Percentiles rank a stretch among this genome's conserved stretches.
These are phyloP conservation scores for Erysimum cheiranthoides DNA, from an alignment of 345 rosid genomes.

Conservation along the genomic window DNA sequence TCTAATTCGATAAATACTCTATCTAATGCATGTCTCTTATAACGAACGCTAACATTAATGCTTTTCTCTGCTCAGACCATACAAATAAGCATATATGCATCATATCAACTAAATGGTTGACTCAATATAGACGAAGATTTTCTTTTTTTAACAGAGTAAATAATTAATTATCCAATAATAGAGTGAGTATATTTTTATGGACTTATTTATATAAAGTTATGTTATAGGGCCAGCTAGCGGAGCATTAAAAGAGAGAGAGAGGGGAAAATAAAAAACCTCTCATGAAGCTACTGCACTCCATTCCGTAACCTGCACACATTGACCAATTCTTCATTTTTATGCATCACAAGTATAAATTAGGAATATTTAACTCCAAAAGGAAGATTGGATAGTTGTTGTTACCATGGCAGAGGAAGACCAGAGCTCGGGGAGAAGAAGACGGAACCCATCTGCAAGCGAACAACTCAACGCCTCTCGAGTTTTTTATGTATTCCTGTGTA, in stretches of 20 bases:
- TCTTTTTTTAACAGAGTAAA: too few relatives aligned
- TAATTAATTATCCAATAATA: too few relatives aligned
- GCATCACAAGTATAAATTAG: not conserved
- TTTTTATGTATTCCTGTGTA: conserved; percentile 65
- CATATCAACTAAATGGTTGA: not conserved
- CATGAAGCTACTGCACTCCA: conserved; percentile 97
- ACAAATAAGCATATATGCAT: not conserved
- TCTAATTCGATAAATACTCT: not conserved
- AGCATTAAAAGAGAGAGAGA: not conserved
- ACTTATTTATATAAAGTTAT: too few relatives aligned
- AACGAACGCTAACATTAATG: not conserved
- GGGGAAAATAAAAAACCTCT: conserved; percentile 63
- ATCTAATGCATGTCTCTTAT: conserved; percentile 1
- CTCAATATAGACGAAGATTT: not conserved
- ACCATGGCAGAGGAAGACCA: conserved; percentile 98
- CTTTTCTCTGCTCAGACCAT: not conserved
- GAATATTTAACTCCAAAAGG: not conserved
- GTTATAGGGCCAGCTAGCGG: not conserved
- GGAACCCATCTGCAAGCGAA: conserved; percentile 95
- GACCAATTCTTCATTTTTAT: conserved; percentile 34
- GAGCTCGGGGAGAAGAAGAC: conserved; percentile 70
- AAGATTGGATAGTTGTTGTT: not conserved
- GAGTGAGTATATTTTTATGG: too few relatives aligned
- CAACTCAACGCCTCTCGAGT: conserved; percentile 74
- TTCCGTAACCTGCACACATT: conserved; percentile 83